A percentile compares a stretch with the other conserved stretches of the same genome.
These are phyloP conservation scores for Hsuehochloa calcarea DNA, from an alignment of 176 grass and related monocot species.

Conservation along the genomic window DNA sequence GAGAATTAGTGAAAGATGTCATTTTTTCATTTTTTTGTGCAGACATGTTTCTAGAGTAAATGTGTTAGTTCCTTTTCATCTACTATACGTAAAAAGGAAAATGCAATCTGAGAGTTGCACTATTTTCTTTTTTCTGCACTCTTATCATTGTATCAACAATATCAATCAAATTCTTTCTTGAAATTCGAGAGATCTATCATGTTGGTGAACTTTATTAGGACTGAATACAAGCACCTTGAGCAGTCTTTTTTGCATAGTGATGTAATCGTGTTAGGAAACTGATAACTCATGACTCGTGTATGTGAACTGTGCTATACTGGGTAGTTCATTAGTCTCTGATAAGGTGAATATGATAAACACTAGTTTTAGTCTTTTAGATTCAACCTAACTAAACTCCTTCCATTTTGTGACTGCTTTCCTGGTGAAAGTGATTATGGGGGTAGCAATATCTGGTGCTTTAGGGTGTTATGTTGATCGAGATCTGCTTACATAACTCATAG, in stretches of 20 bases:
- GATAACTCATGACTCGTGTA: not conserved
- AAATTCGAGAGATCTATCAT: not conserved
- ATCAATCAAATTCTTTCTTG: conserved; percentile 3
- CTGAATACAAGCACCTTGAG: not conserved
- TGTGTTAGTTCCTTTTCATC: not conserved
- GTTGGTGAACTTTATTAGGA: not conserved
- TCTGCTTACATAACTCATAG: conserved; percentile 6
- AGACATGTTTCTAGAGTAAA: not conserved
- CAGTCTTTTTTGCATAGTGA: not conserved
- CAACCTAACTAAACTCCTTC: not conserved
- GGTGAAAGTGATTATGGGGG: not conserved
- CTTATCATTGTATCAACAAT: conserved; percentile 11
- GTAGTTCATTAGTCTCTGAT: not conserved
- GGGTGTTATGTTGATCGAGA: not conserved
- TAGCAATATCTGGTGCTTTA: not conserved
- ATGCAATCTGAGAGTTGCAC: not conserved
- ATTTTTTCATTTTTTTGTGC: not conserved
- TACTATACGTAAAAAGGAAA: not conserved
- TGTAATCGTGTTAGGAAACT: not conserved
- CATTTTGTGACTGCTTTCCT: not conserved
- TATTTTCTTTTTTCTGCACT: not conserved
- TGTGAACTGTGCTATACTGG: not conserved
- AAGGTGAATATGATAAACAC: not conserved
- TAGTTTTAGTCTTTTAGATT: not conserved
- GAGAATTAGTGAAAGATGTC: not conserved